phyloP scores from a whole-genome alignment of 176 grass and related monocot genomes.

The Aegilops longissima region DNA sequence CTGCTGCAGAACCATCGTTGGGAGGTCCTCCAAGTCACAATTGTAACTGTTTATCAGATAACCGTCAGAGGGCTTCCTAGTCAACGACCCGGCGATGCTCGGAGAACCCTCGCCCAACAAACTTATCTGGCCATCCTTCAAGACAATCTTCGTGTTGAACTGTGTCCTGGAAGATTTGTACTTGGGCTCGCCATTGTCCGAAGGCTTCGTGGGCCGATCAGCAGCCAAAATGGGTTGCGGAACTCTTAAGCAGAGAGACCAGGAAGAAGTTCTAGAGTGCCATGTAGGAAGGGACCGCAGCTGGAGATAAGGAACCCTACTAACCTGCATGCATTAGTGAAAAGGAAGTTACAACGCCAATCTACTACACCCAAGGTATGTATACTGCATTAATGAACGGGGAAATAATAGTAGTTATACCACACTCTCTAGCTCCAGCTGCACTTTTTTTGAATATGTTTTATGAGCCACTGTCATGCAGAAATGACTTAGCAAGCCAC shows the following conservation, averaged over 20 bases:
- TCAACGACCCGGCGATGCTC: slow-evolving; percentile 66
- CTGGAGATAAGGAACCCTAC: slow-evolving; percentile 79
- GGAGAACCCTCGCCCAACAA: slow-evolving; percentile 73
- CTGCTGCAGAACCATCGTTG: slow-evolving; percentile 96
- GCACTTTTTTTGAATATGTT: slow-evolving; percentile 87
- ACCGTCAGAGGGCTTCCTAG: slow-evolving; percentile 41
- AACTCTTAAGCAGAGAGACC: slow-evolving; percentile 85
- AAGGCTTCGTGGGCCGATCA: slow-evolving; percentile 35
- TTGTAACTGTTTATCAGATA: slow-evolving; percentile 63
- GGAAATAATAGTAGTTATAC: slow-evolving; percentile 39
- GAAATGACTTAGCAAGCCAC: slow-evolving; percentile 65
- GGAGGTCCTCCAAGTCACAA: slow-evolving; percentile 91
- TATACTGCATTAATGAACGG: background rate
- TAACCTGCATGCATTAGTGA: slow-evolving; percentile 59
- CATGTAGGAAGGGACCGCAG: slow-evolving; percentile 72
- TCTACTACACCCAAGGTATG: slow-evolving; percentile 1
- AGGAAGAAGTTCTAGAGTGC: slow-evolving; percentile 95
- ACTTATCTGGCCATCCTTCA: slow-evolving; percentile 89
- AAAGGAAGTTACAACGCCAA: slow-evolving; percentile 25
- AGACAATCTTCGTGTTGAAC: slow-evolving; percentile 73
- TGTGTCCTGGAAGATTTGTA: slow-evolving; percentile 62
- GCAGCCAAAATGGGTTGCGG: slow-evolving; percentile 56
- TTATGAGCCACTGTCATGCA: slow-evolving; percentile 86
- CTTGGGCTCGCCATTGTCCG: slow-evolving; percentile 44
- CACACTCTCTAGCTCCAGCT: slow-evolving; percentile 76